Percentiles rank a stretch among this genome's conserved stretches.
Conservation (phyloP, 2,329 filamentous ascomycete genomes). For the Metarhizium robertsii region DNA sequence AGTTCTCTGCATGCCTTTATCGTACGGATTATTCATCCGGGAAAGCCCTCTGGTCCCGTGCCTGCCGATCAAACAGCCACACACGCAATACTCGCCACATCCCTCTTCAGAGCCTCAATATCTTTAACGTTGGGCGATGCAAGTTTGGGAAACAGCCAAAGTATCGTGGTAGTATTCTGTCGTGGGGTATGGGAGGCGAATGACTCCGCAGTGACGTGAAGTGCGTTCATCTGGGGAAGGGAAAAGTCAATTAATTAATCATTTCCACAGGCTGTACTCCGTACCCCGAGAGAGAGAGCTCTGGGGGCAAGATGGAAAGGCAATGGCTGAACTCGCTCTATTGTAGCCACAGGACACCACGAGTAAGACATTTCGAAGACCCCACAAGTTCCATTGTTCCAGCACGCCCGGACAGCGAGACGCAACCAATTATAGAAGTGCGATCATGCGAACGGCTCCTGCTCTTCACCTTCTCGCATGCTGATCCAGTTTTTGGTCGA, state of each 20-base stretch:
- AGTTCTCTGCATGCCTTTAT: background rate
- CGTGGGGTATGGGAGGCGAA: background rate
- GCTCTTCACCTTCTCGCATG: background rate
- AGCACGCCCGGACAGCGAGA: background rate
- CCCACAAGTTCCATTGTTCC: background rate
- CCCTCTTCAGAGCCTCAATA: background rate
- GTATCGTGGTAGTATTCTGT: background rate
- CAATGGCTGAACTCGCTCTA: no score
- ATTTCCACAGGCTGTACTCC: no score
- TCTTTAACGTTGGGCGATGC: no score
- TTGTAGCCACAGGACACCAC: background rate
- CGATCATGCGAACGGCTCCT: background rate
- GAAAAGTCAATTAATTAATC: no score
- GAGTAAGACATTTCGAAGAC: background rate
- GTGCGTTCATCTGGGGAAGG: background rate
- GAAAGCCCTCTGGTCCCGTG: background rate
- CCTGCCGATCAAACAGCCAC: constrained; percentile 1
- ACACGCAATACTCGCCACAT: background rate
- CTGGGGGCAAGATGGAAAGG: no score
- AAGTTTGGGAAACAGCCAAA: no score
- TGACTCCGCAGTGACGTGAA: no score
- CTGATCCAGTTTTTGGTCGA: no score
- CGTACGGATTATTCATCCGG: background rate
- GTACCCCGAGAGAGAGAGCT: no score
- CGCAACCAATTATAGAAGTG: background rate